Percentiles rank a stretch among this genome's conserved stretches.
Conservation (phyloP, 1,284 basidiomycete species). For the Fomitopsis betulina region DNA sequence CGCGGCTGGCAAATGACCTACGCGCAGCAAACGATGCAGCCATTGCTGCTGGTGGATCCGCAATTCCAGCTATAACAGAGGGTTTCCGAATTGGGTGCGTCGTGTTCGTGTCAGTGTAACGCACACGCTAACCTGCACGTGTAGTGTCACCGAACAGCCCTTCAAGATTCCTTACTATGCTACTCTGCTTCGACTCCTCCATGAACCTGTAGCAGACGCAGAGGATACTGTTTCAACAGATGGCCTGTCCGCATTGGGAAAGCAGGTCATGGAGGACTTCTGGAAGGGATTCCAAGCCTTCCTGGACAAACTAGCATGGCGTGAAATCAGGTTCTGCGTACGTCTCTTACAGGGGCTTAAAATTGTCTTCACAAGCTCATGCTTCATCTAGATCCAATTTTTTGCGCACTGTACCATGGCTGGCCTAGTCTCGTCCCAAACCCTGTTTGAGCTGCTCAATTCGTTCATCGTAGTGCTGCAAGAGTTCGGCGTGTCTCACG, state of each 20-base stretch:
- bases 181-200: conserved; percentile 70
- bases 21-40: conserved; percentile 51
- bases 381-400: conserved; percentile 68
- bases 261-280: conserved; percentile 81
- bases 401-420: conserved; percentile 83
- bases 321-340: conserved; percentile 82
- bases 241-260: conserved; percentile 47
- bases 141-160: conserved; percentile 81
- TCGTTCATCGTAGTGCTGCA: conserved; percentile 84
- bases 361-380: background rate
- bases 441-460: conserved; percentile 73
- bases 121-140: conserved; percentile 3
- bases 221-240: conserved; percentile 29
- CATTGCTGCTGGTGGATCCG: conserved; percentile 12
- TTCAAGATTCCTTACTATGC: conserved; percentile 90
- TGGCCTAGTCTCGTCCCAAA: conserved; percentile 68
- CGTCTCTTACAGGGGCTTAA: conserved; percentile 28
- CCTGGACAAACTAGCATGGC: conserved; percentile 85
- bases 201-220: conserved; percentile 39
- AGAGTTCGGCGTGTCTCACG: conserved; percentile 86
- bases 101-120: background rate
- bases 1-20: conserved; percentile 60
- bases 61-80: conserved; percentile 61
- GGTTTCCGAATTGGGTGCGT: conserved; percentile 73
- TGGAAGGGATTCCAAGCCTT: conserved; percentile 84